Evolutionary conservation across 2,329 filamentous ascomycete genomes (phyloP).

Genomic region (Chaetomium strumarium): DNA sequence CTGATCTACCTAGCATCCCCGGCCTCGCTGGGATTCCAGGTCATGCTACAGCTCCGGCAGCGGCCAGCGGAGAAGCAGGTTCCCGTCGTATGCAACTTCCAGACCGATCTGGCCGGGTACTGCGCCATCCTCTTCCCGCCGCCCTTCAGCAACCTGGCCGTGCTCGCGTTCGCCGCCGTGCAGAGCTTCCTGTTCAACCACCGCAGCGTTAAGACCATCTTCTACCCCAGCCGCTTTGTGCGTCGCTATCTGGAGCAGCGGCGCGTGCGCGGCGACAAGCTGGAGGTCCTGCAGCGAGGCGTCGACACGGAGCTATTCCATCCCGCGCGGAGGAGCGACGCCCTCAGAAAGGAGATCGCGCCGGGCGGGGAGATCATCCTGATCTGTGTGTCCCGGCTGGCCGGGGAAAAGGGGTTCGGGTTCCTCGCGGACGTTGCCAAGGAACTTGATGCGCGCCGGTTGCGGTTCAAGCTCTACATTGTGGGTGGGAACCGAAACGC

Average conservation of each 20-base stretch:
- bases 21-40: conserved; percentile 5
- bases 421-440: not conserved
- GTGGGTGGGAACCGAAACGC: conserved; percentile 3
- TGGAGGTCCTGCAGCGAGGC: not conserved
- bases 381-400: conserved; percentile 1
- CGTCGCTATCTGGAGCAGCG: not conserved
- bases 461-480: not conserved
- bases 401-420: conserved; percentile 4
- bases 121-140: conserved; percentile 8
- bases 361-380: not conserved
- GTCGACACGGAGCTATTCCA: conserved; percentile 3
- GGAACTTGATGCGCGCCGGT: not conserved
- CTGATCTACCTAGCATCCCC: conserved; percentile 8
- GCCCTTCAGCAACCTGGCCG: conserved; percentile 3
- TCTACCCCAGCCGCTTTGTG: conserved; percentile 6
- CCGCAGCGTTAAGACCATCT: not conserved
- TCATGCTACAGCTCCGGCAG: conserved; percentile 2
- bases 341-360: not conserved
- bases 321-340: not conserved
- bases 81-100: conserved; percentile 6
- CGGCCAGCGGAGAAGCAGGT: not conserved
- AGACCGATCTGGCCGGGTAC: conserved; percentile 7
- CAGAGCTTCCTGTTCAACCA: conserved; percentile 5
- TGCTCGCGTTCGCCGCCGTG: not conserved
- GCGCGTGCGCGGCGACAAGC: not conserved